Conservation (phyloP, 2,329 filamentous ascomycete species). For the Cylindrodendrum hubeiense region DNA sequence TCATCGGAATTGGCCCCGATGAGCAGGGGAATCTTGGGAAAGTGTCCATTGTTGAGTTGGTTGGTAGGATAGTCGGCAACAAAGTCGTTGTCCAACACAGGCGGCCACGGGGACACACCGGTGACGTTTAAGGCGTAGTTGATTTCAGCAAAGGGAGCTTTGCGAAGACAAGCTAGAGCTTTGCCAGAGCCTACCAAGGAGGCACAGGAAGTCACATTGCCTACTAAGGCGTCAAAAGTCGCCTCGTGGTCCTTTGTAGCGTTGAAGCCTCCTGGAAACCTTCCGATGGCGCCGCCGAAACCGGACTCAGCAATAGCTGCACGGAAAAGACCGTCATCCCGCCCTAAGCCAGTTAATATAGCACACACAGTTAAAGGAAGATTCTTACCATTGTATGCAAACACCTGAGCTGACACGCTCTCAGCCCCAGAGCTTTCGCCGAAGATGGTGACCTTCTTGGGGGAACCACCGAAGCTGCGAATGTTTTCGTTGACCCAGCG, state of each 20-base stretch:
- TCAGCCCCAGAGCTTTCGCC: conserved; percentile 64
- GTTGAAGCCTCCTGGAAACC: conserved; percentile 46
- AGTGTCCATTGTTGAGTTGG: conserved; percentile 48
- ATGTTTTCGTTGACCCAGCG: conserved; percentile 63
- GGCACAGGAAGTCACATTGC: conserved; percentile 39
- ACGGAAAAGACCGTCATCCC: conserved; percentile 65
- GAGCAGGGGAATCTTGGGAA: conserved; percentile 51
- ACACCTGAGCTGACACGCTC: conserved; percentile 58
- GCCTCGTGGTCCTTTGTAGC: conserved; percentile 43
- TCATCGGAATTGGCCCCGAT: conserved; percentile 52
- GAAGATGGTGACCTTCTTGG: conserved; percentile 61
- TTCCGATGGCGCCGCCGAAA: conserved; percentile 48
- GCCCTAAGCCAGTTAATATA: conserved; percentile 36
- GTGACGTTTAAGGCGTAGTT: conserved; percentile 31
- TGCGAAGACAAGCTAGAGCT: conserved; percentile 45
- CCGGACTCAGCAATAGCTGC: conserved; percentile 64
- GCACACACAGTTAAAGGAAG: neutral
- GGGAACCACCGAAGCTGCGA: conserved; percentile 58
- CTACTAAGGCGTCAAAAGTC: conserved; percentile 46
- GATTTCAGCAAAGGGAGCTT: conserved; percentile 45
- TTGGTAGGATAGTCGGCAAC: conserved; percentile 46
- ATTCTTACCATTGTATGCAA: conserved; percentile 58
- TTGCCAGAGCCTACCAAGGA: conserved; percentile 35
- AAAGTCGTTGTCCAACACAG: conserved; percentile 53
- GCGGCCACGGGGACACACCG: conserved; percentile 32